These are phyloP conservation scores for Trichopus zeylanicus DNA, from an alignment of 116 monocot genomes.

Conservation along the genomic window DNA sequence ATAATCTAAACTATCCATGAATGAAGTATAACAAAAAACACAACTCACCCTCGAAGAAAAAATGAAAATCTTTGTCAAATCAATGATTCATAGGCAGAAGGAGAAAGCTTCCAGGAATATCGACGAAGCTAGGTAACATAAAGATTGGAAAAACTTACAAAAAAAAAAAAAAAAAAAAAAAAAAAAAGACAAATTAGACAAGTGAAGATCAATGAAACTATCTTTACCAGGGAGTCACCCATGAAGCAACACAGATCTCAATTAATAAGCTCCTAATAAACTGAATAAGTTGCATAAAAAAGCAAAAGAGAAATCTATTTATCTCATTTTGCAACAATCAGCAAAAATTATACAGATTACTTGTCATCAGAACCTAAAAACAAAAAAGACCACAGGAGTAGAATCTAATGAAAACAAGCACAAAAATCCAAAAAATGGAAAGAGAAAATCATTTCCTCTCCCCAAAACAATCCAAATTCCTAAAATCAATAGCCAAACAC, in stretches of 20 bases:
- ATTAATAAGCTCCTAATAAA: not conserved
- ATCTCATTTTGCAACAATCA: not conserved
- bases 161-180: too few relatives aligned
- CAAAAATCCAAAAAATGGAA: too few relatives aligned
- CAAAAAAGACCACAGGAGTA: not conserved
- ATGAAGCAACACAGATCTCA: not conserved
- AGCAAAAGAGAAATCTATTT: not conserved
- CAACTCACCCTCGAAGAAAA: too few relatives aligned
- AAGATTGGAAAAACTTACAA: too few relatives aligned
- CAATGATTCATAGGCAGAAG: too few relatives aligned
- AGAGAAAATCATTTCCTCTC: not conserved
- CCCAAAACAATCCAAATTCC: not conserved
- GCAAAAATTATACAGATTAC: not conserved
- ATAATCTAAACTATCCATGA: too few relatives aligned
- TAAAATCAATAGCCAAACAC: not conserved
- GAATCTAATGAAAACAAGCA: too few relatives aligned
- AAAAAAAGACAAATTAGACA: not conserved
- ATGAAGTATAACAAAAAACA: too few relatives aligned
- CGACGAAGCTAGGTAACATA: too few relatives aligned
- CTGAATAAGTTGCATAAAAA: not conserved
- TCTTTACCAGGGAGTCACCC: not conserved
- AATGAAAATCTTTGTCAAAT: too few relatives aligned
- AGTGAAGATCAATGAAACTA: not conserved
- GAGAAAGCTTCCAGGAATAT: too few relatives aligned
- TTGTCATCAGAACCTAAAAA: not conserved